Evolutionary conservation across 1,139 yeast genomes (phyloP).

Genomic region (Geotrichum carabidarum): DNA sequence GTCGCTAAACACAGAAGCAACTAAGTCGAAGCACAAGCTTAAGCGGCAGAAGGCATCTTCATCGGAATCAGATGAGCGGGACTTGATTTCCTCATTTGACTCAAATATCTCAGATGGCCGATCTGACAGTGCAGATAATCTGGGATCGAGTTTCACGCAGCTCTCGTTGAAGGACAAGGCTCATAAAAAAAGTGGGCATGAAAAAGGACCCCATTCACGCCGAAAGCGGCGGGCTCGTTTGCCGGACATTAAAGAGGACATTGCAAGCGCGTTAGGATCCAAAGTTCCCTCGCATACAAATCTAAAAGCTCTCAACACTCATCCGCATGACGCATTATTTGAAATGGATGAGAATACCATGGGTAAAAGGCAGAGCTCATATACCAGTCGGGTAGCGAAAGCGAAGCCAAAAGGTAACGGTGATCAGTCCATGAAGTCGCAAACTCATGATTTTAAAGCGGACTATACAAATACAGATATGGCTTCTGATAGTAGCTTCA

Average conservation of each 20-base stretch:
- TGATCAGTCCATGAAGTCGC: no score
- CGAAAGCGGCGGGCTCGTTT: not conserved
- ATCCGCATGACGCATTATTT: not conserved
- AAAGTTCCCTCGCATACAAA: slow-evolving; percentile 1
- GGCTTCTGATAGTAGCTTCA: not conserved
- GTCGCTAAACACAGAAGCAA: no score
- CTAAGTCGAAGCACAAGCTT: no score
- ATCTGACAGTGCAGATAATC: not conserved
- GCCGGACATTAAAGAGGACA: slow-evolving; percentile 14
- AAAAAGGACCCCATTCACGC: not conserved
- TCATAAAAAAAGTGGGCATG: no score
- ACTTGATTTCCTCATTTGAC: not conserved
- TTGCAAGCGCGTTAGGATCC: not conserved
- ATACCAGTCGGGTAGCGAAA: no score
- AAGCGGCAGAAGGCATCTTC: not conserved
- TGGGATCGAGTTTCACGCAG: slow-evolving; percentile 8
- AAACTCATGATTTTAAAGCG: no score
- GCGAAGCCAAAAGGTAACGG: no score
- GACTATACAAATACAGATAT: not conserved
- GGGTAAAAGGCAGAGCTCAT: not conserved
- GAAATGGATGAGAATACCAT: slow-evolving; percentile 1
- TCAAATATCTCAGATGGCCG: not conserved
- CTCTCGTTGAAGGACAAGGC: not conserved
- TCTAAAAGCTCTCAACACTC: not conserved
- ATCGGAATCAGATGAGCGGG: slow-evolving; percentile 4